A percentile compares a stretch with the other conserved stretches of the same genome.
These are phyloP conservation scores for Cercospora zeina DNA, from an alignment of 2,329 filamentous ascomycete genomes.

Conservation along the genomic window DNA sequence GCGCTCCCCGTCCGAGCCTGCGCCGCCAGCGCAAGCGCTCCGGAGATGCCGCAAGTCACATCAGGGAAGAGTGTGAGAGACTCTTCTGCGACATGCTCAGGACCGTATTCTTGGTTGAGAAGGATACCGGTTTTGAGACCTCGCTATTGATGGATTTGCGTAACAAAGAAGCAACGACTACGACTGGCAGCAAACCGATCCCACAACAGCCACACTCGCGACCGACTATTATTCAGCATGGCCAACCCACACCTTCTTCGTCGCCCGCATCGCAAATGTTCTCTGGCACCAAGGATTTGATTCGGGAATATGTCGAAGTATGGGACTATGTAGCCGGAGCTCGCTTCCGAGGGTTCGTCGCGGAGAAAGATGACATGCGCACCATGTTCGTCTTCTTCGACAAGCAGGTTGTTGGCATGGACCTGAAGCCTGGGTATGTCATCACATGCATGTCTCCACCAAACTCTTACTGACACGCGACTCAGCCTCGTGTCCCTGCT, in stretches of 20 bases:
- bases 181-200: constrained; percentile 24
- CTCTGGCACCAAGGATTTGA: constrained; percentile 33
- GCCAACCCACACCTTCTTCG: constrained; percentile 41
- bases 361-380: constrained; percentile 67
- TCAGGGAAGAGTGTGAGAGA: constrained; percentile 99
- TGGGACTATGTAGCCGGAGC: constrained; percentile 86
- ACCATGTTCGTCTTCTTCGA: constrained; percentile 89
- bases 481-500: constrained; percentile 74
- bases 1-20: constrained; percentile 29
- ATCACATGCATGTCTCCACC: constrained; percentile 17
- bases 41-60: constrained; percentile 94
- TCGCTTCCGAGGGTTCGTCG: constrained; percentile 83
- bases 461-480: neutral
- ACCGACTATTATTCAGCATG: constrained; percentile 32
- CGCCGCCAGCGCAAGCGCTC: constrained; percentile 41
- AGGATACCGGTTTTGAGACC: constrained; percentile 72
- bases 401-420: constrained; percentile 66
- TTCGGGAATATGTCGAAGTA: constrained; percentile 70
- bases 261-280: constrained; percentile 39
- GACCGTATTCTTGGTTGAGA: constrained; percentile 94
- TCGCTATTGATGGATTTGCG: constrained; percentile 82
- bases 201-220: constrained; percentile 27
- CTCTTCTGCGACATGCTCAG: constrained; percentile 98
- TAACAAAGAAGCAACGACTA: constrained; percentile 35
- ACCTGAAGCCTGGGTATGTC: constrained; percentile 83